Evolutionary conservation across 176 grass and related monocot species (phyloP).

Genomic region (Bromus sterilis): DNA sequence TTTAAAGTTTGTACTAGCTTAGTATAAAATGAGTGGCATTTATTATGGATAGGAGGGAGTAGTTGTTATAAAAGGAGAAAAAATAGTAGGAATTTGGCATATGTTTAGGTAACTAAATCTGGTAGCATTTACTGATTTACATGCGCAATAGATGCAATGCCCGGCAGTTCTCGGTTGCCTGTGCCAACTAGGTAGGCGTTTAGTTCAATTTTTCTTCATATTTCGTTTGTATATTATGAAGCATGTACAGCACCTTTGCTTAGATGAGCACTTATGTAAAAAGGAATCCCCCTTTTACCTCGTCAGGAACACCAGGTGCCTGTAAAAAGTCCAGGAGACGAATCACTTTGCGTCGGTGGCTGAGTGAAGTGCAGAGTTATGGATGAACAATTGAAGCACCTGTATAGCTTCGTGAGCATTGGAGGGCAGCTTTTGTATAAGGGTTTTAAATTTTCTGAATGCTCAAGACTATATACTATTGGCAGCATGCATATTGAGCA

Average conservation of each 20-base stretch:
- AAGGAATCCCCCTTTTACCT: background rate
- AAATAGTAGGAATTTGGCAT: conserved; percentile 15
- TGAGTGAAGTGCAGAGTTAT: background rate
- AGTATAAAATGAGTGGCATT: too few relatives aligned
- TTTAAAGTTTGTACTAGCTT: too few relatives aligned
- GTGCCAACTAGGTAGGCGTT: background rate
- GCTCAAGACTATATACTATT: background rate
- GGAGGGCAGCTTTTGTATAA: background rate
- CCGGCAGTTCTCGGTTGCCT: background rate
- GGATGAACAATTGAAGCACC: background rate
- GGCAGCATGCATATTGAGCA: background rate
- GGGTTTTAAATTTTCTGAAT: background rate
- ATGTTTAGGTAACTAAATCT: background rate
- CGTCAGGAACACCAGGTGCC: background rate
- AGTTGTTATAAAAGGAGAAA: background rate
- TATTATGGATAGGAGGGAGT: too few relatives aligned
- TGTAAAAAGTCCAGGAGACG: background rate
- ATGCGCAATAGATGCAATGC: background rate
- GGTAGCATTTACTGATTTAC: background rate
- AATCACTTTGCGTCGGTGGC: background rate
- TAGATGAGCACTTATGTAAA: background rate
- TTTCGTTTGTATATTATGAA: background rate
- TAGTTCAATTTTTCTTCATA: background rate
- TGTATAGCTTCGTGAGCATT: background rate
- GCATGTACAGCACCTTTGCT: background rate